phyloP scores from a whole-genome alignment of 129 eudicot species.

The Chrysanthemum makinoi region DNA sequence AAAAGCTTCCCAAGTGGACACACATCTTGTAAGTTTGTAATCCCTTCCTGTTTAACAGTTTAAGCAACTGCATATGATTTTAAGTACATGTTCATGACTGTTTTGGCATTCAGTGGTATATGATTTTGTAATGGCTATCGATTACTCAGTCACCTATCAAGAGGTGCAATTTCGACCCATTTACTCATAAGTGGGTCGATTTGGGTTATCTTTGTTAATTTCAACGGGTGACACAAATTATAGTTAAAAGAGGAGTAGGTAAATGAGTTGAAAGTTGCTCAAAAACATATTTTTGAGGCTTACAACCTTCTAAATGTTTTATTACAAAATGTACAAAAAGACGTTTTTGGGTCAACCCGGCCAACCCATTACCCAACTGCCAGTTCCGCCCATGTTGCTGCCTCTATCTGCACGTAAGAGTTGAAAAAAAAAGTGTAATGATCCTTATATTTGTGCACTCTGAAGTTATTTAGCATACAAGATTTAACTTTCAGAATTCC shows the following conservation, averaged over 20 bases:
- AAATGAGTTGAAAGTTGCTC: neutral
- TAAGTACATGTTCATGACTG: no score
- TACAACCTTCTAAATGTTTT: neutral
- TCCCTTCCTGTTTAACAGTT: constrained; percentile 3
- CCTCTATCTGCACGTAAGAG: neutral
- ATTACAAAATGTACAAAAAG: neutral
- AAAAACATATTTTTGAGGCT: neutral
- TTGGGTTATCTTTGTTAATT: neutral
- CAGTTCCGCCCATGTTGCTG: neutral
- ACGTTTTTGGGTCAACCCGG: neutral
- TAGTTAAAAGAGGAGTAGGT: neutral
- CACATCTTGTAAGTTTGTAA: constrained; percentile 56
- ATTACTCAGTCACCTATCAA: no score
- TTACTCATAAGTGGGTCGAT: neutral
- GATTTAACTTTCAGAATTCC: neutral
- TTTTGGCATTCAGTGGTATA: neutral
- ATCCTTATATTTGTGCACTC: neutral
- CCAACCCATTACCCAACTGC: neutral
- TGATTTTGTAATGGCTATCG: neutral
- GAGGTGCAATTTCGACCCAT: neutral
- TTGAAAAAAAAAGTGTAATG: constrained; percentile 3
- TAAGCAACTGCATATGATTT: constrained; percentile 2
- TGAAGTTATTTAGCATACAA: neutral
- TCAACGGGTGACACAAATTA: neutral
- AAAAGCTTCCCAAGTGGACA: constrained; percentile 30